Conservation (phyloP, 2,329 filamentous ascomycete genomes). For the Phialophora macrospora region DNA sequence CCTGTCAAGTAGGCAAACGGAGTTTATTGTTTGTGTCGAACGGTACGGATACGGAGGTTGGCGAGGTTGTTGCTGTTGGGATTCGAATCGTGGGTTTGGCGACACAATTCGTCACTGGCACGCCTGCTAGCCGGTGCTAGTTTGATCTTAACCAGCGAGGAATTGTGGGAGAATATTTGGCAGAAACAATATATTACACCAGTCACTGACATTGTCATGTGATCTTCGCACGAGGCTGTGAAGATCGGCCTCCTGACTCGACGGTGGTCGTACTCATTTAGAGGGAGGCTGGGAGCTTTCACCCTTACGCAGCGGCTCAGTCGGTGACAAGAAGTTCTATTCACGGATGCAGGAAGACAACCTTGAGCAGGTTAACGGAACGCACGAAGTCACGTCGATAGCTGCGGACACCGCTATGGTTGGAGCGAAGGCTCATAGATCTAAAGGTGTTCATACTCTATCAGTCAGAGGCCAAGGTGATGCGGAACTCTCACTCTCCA, state of each 20-base stretch:
- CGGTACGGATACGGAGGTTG: no score
- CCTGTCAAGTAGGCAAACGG: neutral
- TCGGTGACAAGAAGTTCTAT: neutral
- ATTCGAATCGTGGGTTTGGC: neutral
- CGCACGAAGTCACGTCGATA: neutral
- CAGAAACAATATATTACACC: neutral
- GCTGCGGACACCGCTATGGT: neutral
- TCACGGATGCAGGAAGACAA: neutral
- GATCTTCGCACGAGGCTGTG: neutral
- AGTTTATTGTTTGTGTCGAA: neutral
- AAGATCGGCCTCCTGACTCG: neutral
- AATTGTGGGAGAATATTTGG: neutral
- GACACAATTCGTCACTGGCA: neutral
- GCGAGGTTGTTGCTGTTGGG: neutral
- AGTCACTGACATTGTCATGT: neutral
- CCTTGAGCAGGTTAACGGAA: neutral
- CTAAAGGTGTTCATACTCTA: neutral
- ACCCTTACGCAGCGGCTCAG: no score
- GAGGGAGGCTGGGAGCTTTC: no score
- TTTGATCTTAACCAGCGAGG: neutral
- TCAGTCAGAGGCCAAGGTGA: neutral
- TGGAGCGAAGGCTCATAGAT: neutral
- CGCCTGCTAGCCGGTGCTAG: neutral
- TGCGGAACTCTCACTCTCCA: neutral
- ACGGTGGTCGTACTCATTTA: neutral